Conservation (phyloP, 2,329 filamentous ascomycete genomes). For the Colletotrichum tabaci region DNA sequence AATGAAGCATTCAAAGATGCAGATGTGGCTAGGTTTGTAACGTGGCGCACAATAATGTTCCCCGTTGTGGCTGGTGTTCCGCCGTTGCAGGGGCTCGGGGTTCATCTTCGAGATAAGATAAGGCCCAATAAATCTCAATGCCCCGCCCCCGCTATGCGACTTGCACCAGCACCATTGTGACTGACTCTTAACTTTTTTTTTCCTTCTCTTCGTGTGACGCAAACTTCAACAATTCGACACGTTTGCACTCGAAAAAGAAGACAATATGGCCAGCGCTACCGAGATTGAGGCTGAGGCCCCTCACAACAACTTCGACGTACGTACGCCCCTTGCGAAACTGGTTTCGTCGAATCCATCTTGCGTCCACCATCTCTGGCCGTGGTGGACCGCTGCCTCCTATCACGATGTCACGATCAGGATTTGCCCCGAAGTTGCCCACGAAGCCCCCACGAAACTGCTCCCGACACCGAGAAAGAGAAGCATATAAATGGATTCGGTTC, state of each 20-base stretch:
- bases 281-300: slow-evolving; percentile 49
- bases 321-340: slow-evolving; percentile 38
- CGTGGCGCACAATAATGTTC: background rate
- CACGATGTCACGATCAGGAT: slow-evolving; percentile 2
- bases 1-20: background rate
- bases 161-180: background rate
- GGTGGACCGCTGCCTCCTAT: slow-evolving; percentile 16
- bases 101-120: slow-evolving; percentile 15
- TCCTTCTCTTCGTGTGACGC: background rate
- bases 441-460: background rate
- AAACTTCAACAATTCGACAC: slow-evolving; percentile 1
- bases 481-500: background rate
- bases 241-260: background rate
- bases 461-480: background rate
- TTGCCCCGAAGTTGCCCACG: background rate
- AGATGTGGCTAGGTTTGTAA: background rate
- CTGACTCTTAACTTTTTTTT: slow-evolving; percentile 17
- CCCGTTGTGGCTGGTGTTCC: background rate
- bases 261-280: slow-evolving; percentile 24
- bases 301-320: slow-evolving; percentile 56
- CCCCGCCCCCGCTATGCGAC: slow-evolving; percentile 18
- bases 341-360: background rate
- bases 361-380: background rate
- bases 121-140: slow-evolving; percentile 1
- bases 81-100: background rate